Base-by-base conservation (phyloP, 192 early-diverging fungal species). In the Lobosporangium transversale region DNA sequence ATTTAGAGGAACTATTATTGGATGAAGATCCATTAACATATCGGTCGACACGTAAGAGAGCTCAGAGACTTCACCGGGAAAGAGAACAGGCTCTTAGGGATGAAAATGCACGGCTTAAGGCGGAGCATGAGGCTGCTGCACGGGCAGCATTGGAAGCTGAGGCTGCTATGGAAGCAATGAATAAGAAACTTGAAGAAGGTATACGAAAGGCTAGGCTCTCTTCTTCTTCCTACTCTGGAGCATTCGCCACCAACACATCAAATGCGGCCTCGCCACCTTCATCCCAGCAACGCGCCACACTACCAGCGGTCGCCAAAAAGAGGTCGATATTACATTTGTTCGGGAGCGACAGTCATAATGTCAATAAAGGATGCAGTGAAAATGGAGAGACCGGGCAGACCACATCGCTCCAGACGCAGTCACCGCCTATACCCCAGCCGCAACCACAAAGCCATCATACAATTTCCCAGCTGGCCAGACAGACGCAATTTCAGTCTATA, bases 1-100 rank as follows among this genome's bases (percentile, higher is more conserved):
- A 94, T 37, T 65, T 94, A n/a, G 92, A 93, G 58, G 91, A 93
- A 49, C 37, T 91, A 15, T 73, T 89, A 6, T 55, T 89, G 24
- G 90, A 92, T 24, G 90, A 91, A 45, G 84, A 90, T 70, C 92
- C 89, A 9, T 66, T 92, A 30, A 78, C 80, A 23, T 66, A 64
- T 48, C 73, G 54, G 36, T 62, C 66, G 17, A 70, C 68, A 1
- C 70, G 78, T 20, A 56, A 75, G 42, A 64, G 67, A 35, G 50
- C 65, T 24, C 66, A 66, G 40, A 57, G 59, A 80, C 48, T 84
- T 80, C 80, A 70, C 40, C 51, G 57, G 64, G 52, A 79, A 79
- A 54, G 44, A 42, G 59, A 67, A 23, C 23, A 32, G 29, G 82
- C 79, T 14, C 63, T 81, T 47, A 87, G 80, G 56, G 63, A 68